Evolutionary conservation across 73 alveolate species (phyloP).

Genomic region (Stentor roeselii): DNA sequence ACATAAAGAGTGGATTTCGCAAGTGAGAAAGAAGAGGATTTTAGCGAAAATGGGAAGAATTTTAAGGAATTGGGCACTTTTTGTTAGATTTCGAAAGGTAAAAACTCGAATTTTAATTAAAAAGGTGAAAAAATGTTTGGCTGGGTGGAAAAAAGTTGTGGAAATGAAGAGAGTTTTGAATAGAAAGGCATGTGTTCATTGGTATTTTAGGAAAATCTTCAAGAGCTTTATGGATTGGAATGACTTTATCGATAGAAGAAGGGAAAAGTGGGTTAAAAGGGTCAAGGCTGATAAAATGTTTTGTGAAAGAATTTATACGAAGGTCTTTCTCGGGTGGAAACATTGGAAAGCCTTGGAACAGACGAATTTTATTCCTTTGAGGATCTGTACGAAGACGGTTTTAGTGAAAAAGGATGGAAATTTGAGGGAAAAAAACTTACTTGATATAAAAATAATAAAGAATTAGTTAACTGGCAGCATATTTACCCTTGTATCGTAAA

Average conservation of each 20-base stretch:
- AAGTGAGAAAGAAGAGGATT: background rate
- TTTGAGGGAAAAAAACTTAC: background rate
- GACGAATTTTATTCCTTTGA: background rate
- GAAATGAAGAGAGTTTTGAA: background rate
- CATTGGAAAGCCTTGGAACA: background rate
- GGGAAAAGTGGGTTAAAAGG: background rate
- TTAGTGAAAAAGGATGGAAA: background rate
- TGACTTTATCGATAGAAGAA: background rate
- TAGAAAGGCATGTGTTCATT: background rate
- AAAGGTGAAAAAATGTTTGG: background rate
- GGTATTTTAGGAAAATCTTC: background rate
- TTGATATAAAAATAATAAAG: background rate
- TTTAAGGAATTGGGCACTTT: background rate
- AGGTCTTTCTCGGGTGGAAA: background rate
- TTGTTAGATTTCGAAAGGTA: background rate
- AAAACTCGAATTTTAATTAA: background rate
- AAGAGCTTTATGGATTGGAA: background rate
- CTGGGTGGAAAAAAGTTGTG: background rate
- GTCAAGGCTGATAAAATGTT: background rate
- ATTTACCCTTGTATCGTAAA: too few relatives aligned
- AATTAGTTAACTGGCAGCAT: too few relatives aligned
- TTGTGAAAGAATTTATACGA: background rate
- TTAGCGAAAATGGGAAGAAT: background rate
- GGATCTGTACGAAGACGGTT: background rate
- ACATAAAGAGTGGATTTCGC: background rate